Conservation (phyloP, 306 rosid genomes). For the Quillaja saponaria region DNA sequence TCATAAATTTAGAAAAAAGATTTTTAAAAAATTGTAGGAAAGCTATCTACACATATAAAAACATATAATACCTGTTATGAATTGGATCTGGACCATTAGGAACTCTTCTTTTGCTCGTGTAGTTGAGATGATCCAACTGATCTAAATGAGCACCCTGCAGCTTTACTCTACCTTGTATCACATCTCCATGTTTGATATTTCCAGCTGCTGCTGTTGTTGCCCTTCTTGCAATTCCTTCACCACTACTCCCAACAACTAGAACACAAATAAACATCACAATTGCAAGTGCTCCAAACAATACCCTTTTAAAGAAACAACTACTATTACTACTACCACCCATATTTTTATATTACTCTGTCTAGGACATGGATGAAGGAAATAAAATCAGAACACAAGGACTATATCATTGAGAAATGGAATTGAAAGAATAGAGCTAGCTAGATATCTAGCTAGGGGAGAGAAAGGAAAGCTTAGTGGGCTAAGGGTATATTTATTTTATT, state of each 20-base stretch:
- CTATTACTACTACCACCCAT: conserved; percentile 27
- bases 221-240: conserved; percentile 31
- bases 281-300: conserved; percentile 41
- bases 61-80: conserved; percentile 91
- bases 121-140: conserved; percentile 60
- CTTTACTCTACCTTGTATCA: conserved; percentile 37
- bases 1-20: no score
- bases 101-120: conserved; percentile 85
- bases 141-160: conserved; percentile 44
- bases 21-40: no score
- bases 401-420: conserved; percentile 39
- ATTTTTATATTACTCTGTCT: no score
- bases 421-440: neutral
- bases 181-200: conserved; percentile 32
- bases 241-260: conserved; percentile 46
- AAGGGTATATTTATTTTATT: conserved; percentile 36
- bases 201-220: conserved; percentile 28
- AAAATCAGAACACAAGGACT: conserved; percentile 26
- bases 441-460: conserved; percentile 17
- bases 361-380: conserved; percentile 25
- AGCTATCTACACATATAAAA: no score
- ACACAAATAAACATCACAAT: conserved; percentile 57
- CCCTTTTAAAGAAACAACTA: conserved; percentile 39
- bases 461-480: neutral
- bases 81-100: conserved; percentile 96